Base-by-base conservation (phyloP, 75 land plant species). In the Pseudotsuga menziesii region DNA sequence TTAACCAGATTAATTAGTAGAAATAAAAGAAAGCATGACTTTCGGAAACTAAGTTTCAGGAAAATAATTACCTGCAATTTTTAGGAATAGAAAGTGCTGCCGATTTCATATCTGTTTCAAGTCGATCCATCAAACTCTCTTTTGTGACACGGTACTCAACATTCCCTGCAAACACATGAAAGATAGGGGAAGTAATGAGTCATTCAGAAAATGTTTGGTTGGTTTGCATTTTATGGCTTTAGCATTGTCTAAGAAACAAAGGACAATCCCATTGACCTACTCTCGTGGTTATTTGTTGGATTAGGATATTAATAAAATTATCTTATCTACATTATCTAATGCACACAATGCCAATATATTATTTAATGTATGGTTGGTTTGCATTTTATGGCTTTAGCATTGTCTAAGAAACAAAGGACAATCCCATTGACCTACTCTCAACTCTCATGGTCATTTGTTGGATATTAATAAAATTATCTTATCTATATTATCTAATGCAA, bases 81-180 rank as follows among this genome's bases (percentile, higher is more conserved):
- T 90, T 61, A 26, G 83, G 83, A 80, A 94, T 92, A 26, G 78
- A 44, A 23, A 79, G 80, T 63, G 86, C 82, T 16, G 88, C 90
- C 54, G 80, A 72, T 71, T 83, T 80, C 93, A 90, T 90, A 75
- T 92, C 86, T 22, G 93, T 94, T 17, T 69, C 76, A 22, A 92
- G 84, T 17, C 97, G 86, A 63, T 94, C 95, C 89, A 80, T 82
- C 79, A 94, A 66, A 66, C 87, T 82, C 77, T 93, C 89, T 76
- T 82, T 78, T 26, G 89, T 87, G 6, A 92, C 95, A 69, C 85
- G 86, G 71, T 83, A 92, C 69, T 80, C 57, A 60, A 89, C 78
- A 20, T 77, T 71, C 41, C 93, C 95, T 91, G 52, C 9, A 20
- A 80, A 61, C 32, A 78, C 57, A 61, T 64, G 7, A 72, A 57